Evolutionary conservation across 2,329 filamentous ascomycete genomes (phyloP), one percentile per base, ranked within the genome.

Genomic region (Dothiorella sarmentorum): DNA sequence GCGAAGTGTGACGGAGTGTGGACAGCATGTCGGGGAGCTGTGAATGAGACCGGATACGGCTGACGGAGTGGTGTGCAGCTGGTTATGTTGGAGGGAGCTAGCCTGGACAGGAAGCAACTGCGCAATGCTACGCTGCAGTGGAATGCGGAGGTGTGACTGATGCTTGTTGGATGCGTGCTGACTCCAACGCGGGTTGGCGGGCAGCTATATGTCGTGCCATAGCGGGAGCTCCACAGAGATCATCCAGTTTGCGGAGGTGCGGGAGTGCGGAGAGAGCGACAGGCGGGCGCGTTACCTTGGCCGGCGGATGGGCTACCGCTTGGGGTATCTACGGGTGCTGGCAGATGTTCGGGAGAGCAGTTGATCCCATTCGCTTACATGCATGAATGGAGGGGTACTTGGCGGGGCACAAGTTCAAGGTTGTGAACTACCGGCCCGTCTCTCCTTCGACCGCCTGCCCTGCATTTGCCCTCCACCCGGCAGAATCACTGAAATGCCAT

Each of bases 11-110:
- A 59, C 69, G 67, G 35, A 67, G 56, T 17, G 59, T 59, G 57
- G 67, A 66, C 17, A 71, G 62, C 70, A 73, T 73, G 20, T 44
- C 63, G 61, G 51, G 42, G 29, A 55, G 44, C 27, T 45, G 11
- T 18, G 47, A 22, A n/a, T 13, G 27, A 7, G 27, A 29, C 7
- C 33, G 33, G 9, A 11, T 9, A 17, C 10, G 4, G 33, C n/a
- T 11, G 35, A n/a, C 7, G 29, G 18, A n/a, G 24, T 7, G n/a
- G 3, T 9, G 15, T 3, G 18, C 18, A 17, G 35, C 20, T 9
- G 33, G 6, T 22, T 29, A 6, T 2, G 20, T 17, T 15, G 29
- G n/a, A 38, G 47, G 7, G 17, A 5, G n/a, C 35, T n/a, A 13
- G 13, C 18, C 31, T 18, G 31, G 24, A 29, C 4, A n/a, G 22